Conservation (phyloP, 108 stramenopile genomes). For the Bacterosira constricta region DNA sequence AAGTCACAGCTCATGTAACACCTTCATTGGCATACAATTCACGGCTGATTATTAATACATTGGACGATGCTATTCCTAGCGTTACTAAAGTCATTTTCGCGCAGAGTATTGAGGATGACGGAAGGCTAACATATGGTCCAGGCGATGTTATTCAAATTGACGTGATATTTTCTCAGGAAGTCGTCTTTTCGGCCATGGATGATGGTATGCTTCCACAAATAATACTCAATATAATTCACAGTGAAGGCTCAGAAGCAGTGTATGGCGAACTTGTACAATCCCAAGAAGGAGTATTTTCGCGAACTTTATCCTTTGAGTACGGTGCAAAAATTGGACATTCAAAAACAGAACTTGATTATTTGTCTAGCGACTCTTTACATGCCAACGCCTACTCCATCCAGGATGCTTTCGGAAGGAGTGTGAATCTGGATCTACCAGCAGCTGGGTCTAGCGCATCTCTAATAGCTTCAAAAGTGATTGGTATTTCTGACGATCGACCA, state of each 20-base stretch:
- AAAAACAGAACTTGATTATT: constrained; percentile 38
- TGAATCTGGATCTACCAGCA: constrained; percentile 23
- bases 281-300: not conserved
- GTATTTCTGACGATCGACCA: constrained; percentile 32
- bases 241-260: not conserved
- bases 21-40: constrained; percentile 32
- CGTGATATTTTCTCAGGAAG: constrained; percentile 42
- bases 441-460: constrained; percentile 20
- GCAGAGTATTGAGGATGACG: constrained; percentile 22
- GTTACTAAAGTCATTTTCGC: constrained; percentile 12
- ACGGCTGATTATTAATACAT: constrained; percentile 31
- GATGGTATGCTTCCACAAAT: constrained; percentile 23
- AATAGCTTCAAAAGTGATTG: constrained; percentile 25
- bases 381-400: constrained; percentile 36
- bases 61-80: constrained; percentile 20
- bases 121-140: constrained; percentile 20
- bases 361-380: constrained; percentile 14
- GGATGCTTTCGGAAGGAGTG: constrained; percentile 49
- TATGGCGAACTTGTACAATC: constrained; percentile 25
- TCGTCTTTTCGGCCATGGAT: not conserved
- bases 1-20: constrained; percentile 28
- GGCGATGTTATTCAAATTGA: constrained; percentile 39
- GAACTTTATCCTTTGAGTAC: constrained; percentile 52
- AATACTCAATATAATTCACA: constrained; percentile 27
- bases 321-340: constrained; percentile 41